These are phyloP conservation scores for Solanum infundibuliforme DNA, from an alignment of 257 asterid genomes.

Conservation along the genomic window DNA sequence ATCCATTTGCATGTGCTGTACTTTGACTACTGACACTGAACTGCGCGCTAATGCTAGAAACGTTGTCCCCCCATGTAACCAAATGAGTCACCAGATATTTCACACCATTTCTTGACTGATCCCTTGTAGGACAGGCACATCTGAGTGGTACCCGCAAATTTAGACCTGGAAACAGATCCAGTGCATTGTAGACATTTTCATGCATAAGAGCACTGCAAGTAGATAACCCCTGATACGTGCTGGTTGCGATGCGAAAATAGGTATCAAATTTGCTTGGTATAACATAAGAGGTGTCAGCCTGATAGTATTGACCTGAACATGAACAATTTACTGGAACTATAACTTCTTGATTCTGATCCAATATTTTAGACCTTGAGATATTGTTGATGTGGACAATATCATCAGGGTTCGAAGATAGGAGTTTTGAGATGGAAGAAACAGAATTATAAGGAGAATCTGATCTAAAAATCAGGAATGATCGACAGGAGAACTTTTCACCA, in stretches of 20 bases:
- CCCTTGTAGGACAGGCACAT: conserved; percentile 56
- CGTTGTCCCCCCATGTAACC: conserved; percentile 23
- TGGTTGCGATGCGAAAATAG: conserved; percentile 36
- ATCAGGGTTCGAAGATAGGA: conserved; percentile 30
- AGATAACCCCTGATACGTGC: conserved; percentile 41
- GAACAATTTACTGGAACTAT: conserved; percentile 47
- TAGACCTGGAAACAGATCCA: conserved; percentile 11
- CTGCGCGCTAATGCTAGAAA: conserved; percentile 19
- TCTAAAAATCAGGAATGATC: conserved; percentile 37
- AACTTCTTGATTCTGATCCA: conserved; percentile 28
- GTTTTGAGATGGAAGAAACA: conserved; percentile 35
- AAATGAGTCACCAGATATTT: conserved; percentile 41
- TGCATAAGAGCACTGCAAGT: conserved; percentile 40
- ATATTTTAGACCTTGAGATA: conserved; percentile 18
- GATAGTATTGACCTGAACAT: conserved; percentile 47
- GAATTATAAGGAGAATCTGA: conserved; percentile 26
- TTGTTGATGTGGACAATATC: conserved; percentile 34
- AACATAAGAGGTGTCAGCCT: conserved; percentile 43
- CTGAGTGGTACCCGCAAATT: conserved; percentile 44
- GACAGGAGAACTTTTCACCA: conserved; percentile 23
- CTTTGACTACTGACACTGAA: conserved; percentile 26
- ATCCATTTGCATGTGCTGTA: conserved; percentile 41
- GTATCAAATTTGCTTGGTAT: conserved; percentile 1
- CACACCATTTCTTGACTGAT: conserved; percentile 28
- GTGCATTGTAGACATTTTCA: conserved; percentile 18